Base-by-base conservation (phyloP, 2,329 filamentous ascomycete genomes). In the Aureobasidium sp. region DNA sequence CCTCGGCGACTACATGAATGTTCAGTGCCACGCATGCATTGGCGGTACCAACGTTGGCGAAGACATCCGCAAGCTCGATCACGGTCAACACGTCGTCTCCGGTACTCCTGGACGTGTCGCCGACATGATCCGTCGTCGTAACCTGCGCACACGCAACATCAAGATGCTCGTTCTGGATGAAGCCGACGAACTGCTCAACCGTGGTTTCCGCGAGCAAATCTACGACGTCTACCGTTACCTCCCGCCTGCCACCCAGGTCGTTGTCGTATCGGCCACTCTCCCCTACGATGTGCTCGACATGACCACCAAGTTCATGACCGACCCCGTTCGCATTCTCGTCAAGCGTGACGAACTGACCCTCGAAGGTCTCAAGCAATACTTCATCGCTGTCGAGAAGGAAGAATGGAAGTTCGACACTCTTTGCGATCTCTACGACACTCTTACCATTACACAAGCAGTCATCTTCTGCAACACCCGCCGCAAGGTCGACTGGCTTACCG, bases 1-100 rank as follows among this genome's bases (percentile, higher is more conserved):
- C n/a, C 84, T 99, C n/a, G 94, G 94, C 66, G 94, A 99, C 76
- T 99, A 96, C 81, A 97, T 99, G 94, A 96, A 96, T 72, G 90
- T 99, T 3, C 92, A 99, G 77, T 99, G 94, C 78, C 94, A 99
- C 70, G 93, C 94, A 62, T 99, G 94, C 76, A 97, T 99, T 70
- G 94, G 94, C 67, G 94, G 94, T 63, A 99, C 94, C 67, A 97
- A 96, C 71, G 92, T 99, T 38, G 91, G 94, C 68, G 94, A 97
- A 73, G 94, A 99, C 72, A 99, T 99, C 68, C 87, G 90, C 74
- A 95, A 95, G 78, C 89, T 99, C 64, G 91, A 97, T 74, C 94
- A 97, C 69, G 94, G 94, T 65, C 94, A 96, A 75, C 94, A 99
- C 72, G 93, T 99, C 63, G 94, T 99, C 37, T 96, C 92, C 13